Base-by-base conservation (phyloP, 176 grass and related monocot species). In the Cymbopogon citratus region DNA sequence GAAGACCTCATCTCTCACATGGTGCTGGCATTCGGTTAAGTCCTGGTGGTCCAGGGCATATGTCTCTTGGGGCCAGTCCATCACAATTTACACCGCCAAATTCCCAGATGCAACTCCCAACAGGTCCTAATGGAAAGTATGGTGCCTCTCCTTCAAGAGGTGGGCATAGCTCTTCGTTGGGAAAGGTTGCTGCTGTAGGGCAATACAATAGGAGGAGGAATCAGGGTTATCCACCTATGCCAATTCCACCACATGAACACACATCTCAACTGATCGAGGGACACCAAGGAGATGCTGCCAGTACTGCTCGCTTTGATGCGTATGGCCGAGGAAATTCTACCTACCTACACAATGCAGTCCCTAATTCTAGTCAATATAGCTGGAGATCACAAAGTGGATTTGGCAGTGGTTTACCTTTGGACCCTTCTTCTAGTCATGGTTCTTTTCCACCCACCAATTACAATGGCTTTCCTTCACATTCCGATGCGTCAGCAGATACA, bases 21-120 rank as follows among this genome's bases (percentile, higher is more conserved):
- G 87, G 84, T 70, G 89, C 79, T 78, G 80, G 92, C 69, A 89
- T 92, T 89, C 85, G 87, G 29, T 81, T 73, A 74, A 99, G 97
- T 76, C 97, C 97, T 87, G 91, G 90, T 51, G 86, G 85, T 83
- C 82, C 87, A 29, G 85, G 91, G 33, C 83, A 85, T 82, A 91
- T 95, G 87, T 91, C 91, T 84, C 97, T 99, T 31, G 97, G 97
- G 66, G 89, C 77, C 56, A 99, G 97, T 82, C 97, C 97, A 71
- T 96, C 91, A 68, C 97, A 99, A 38, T 96, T 92, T 90, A 96
- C 93, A 51, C 93, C 97, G 18, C 93, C 97, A 77, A 90, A 85
- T 76, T 93, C 92, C 51, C 90, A 93, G 57, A 88, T 89, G 74
- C 91, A 89, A 57, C 79, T 90, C 51, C 80, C 89, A 48, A 73